These are phyloP conservation scores for Scenedesmus sp. DNA, from an alignment of 163 green algal species.

Conservation along the genomic window DNA sequence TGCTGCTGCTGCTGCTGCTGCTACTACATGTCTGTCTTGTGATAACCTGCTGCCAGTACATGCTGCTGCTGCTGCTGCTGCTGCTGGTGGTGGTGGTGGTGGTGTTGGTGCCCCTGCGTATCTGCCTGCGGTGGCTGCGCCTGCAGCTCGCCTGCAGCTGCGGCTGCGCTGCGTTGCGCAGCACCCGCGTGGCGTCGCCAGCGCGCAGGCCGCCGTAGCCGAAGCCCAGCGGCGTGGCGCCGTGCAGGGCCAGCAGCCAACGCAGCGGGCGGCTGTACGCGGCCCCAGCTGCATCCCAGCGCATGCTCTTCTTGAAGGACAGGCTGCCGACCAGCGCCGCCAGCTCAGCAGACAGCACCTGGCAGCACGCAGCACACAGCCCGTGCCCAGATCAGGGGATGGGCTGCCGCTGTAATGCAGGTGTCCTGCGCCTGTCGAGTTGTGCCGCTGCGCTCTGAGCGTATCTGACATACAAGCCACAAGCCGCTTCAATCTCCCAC, in stretches of 20 bases:
- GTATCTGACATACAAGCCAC: too few species aligned
- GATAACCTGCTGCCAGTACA: too few species aligned
- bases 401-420: too few species aligned
- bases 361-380: too few species aligned
- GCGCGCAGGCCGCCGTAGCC: constrained; percentile 72
- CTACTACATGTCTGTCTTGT: background rate
- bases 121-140: background rate
- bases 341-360: constrained; percentile 90
- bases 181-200: constrained; percentile 70
- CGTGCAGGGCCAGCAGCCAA: constrained; percentile 97
- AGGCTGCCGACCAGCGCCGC: constrained; percentile 81
- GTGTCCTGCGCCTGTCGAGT: too few species aligned
- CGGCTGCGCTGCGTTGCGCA: constrained; percentile 74
- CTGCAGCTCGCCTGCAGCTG: constrained; percentile 39
- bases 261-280: constrained; percentile 94
- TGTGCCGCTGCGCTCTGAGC: too few species aligned
- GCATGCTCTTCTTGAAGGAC: constrained; percentile 95
- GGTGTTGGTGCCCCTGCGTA: background rate
- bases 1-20: too few species aligned
- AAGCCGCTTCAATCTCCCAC: too few species aligned
- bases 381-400: too few species aligned
- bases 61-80: background rate
- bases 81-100: background rate
- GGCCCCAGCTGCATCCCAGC: constrained; percentile 76
- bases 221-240: constrained; percentile 83